phyloP scores from a whole-genome alignment of 306 rosid species.

The Leucaena leucocephala region DNA sequence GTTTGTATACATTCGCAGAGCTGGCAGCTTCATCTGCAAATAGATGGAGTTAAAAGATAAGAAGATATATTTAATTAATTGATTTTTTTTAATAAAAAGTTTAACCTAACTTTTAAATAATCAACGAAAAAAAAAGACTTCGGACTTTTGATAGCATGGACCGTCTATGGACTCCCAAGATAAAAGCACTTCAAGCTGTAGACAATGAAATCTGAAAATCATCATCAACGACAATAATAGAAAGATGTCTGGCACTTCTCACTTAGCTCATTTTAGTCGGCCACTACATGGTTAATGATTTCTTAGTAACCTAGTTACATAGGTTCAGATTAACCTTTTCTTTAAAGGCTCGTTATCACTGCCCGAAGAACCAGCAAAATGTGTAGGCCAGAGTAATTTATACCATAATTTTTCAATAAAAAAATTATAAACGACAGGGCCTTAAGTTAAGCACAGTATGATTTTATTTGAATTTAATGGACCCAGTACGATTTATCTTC shows the following conservation, averaged over 20 bases:
- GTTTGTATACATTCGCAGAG: background rate
- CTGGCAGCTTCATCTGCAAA: background rate
- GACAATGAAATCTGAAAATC: background rate
- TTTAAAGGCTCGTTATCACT: too few relatives aligned
- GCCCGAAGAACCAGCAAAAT: background rate
- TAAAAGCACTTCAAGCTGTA: background rate
- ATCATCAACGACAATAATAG: background rate
- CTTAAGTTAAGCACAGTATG: too few relatives aligned
- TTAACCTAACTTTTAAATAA: background rate
- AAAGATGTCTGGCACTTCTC: background rate
- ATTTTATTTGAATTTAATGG: too few relatives aligned
- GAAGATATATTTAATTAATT: background rate
- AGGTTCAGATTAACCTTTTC: background rate
- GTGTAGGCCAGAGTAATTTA: background rate
- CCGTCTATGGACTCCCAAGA: background rate
- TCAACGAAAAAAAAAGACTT: background rate
- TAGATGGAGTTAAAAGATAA: background rate
- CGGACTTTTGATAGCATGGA: background rate
- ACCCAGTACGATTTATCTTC: background rate
- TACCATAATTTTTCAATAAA: too few relatives aligned
- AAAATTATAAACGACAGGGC: too few relatives aligned
- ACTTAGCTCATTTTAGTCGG: background rate
- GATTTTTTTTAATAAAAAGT: background rate
- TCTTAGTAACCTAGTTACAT: background rate
- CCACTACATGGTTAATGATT: background rate